Base-by-base conservation (phyloP, 139 green algal genomes). In the Micractinium conductrix region DNA sequence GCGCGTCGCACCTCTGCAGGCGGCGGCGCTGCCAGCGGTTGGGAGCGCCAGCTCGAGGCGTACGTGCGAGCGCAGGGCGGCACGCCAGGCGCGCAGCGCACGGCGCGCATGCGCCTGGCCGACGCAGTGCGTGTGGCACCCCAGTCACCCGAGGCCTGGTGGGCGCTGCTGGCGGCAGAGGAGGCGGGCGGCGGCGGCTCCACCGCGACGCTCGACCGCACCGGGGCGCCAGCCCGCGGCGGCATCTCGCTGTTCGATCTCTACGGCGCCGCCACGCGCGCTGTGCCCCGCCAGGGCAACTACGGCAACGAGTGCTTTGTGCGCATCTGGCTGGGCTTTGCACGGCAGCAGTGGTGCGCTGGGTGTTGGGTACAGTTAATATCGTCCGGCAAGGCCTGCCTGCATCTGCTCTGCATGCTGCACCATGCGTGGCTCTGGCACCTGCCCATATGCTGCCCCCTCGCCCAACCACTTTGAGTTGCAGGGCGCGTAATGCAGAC, bases 271-370 rank as follows among this genome's bases (percentile, higher is more conserved):
- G 93, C 95, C 30, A 95, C 92, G 7, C 88, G 93, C 68, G 65
- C 92, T 58, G 89, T 98, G 22, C 93, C 94, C 0, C 84, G 87
- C 26, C 67, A 81, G 35, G 91, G 87, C 42, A 95, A 94, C 70
- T 78, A 91, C 22, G 60, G 83, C 17, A 91, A 91, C 9, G 84
- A 93, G 1, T 85, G 83, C 1, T 98, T 95, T 88, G 44, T 97
- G 2, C 80, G 79, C 35, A 74, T 98, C 30, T 97, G 92, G 93
- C 88, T 98, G 22, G 92, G 95, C 48, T 93, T 91, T 83, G 94
- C 92, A 19, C 83, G 93, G 0, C 89, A 95, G 44, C 92, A 96
- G 55, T 97, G 93, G 93, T 95, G 74, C 79, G 89, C 37, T 58
- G 30, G 30, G 35, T 26, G 0, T 72, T 30, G 3, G 0, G 22